Percentiles rank a stretch among this genome's conserved stretches.
Evolutionary conservation across 768 basidiomycete genomes (phyloP).

Genomic region (Lyophyllum decastes): DNA sequence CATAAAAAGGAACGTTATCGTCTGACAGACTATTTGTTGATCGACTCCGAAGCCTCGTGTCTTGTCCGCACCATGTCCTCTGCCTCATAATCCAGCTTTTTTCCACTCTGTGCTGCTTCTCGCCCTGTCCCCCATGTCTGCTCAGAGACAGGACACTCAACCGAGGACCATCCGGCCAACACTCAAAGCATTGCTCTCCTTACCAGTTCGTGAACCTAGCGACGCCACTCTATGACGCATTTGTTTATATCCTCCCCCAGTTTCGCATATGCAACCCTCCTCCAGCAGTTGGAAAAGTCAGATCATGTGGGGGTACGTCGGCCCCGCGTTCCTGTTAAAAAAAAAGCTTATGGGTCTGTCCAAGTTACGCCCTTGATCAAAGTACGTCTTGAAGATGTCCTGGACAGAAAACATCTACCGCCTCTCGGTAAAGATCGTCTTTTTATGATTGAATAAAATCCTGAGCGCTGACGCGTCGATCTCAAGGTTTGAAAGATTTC

Average conservation of each 20-base stretch:
- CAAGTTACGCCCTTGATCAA: conserved; percentile 67
- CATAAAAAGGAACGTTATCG: conserved; percentile 5
- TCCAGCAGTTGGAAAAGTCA: conserved; percentile 65
- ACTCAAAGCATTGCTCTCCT: conserved; percentile 33
- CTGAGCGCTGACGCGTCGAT: background rate
- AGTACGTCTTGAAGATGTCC: conserved; percentile 72
- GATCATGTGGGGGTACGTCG: conserved; percentile 57
- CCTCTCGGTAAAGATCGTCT: conserved; percentile 54
- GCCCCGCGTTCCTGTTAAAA: background rate
- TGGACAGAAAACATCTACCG: conserved; percentile 76
- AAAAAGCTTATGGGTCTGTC: conserved; percentile 6
- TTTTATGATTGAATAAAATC: background rate
- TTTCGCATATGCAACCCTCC: conserved; percentile 69
- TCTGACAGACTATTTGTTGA: conserved; percentile 20
- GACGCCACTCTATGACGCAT: background rate
- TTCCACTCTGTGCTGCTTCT: conserved; percentile 1
- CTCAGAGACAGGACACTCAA: conserved; percentile 21
- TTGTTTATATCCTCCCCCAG: conserved; percentile 21
- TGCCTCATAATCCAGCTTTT: conserved; percentile 7
- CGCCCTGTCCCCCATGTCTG: conserved; percentile 15
- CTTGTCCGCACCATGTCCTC: conserved; percentile 1
- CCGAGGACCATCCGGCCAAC: conserved; percentile 28
- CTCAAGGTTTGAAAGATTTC: conserved; percentile 66
- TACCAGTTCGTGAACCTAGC: conserved; percentile 33
- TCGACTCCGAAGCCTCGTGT: conserved; percentile 14